Conservation (phyloP, 208 protist genomes). For the Acanthamoeba triangularis region DNA sequence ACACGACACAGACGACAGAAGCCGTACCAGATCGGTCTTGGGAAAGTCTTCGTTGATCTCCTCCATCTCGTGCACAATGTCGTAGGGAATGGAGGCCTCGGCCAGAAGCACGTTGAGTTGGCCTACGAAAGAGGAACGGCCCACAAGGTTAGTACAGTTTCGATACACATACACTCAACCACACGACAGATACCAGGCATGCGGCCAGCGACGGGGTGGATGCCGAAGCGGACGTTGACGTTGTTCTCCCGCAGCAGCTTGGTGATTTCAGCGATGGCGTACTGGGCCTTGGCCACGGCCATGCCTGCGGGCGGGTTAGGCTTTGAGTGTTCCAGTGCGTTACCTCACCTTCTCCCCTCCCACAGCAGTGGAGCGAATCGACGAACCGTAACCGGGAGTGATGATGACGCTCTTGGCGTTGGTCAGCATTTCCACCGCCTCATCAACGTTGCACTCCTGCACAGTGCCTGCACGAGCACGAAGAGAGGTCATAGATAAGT, state of each 20-base stretch:
- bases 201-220: slow-evolving; percentile 95
- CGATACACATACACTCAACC: no score
- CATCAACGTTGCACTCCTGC: slow-evolving; percentile 55
- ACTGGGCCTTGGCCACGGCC: slow-evolving; percentile 94
- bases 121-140: slow-evolving; percentile 77
- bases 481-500: background rate
- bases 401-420: slow-evolving; percentile 93
- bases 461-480: background rate
- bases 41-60: slow-evolving; percentile 92
- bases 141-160: no score
- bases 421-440: slow-evolving; percentile 47
- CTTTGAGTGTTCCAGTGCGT: background rate
- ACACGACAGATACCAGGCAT: slow-evolving; percentile 84
- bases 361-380: background rate
- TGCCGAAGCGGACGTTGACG: slow-evolving; percentile 91
- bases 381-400: slow-evolving; percentile 94
- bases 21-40: slow-evolving; percentile 88
- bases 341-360: background rate
- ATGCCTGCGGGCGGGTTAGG: slow-evolving; percentile 82
- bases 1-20: background rate
- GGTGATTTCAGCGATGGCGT: slow-evolving; percentile 93
- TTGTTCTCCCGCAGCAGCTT: slow-evolving; percentile 80
- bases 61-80: slow-evolving; percentile 96
- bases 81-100: slow-evolving; percentile 95
- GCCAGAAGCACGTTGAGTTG: slow-evolving; percentile 96